A percentile compares a stretch with the other conserved stretches of the same genome.
These are phyloP conservation scores for Cladophialophora exuberans DNA, from an alignment of 2,329 filamentous ascomycete species.

Conservation along the genomic window DNA sequence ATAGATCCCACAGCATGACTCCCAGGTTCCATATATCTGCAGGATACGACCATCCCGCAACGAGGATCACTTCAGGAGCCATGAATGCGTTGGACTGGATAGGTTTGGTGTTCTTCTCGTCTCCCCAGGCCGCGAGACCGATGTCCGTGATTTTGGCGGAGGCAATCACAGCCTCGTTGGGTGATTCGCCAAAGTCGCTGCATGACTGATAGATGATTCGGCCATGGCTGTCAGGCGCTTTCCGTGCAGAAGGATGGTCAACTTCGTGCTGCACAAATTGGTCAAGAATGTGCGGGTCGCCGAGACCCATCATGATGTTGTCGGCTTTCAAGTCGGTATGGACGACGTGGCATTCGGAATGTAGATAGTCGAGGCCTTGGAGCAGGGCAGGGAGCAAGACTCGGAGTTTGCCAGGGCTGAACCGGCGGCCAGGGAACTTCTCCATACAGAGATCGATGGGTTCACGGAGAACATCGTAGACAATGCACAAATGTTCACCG, in stretches of 20 bases:
- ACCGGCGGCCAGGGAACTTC: slow-evolving; percentile 35
- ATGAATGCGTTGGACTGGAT: slow-evolving; percentile 51
- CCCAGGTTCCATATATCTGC: slow-evolving; percentile 49
- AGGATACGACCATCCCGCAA: slow-evolving; percentile 43
- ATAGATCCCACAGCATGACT: slow-evolving; percentile 45
- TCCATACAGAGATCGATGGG: slow-evolving; percentile 41
- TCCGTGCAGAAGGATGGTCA: slow-evolving; percentile 39
- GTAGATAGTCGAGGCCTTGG: slow-evolving; percentile 45
- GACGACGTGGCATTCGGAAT: slow-evolving; percentile 44
- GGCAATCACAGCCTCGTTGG: slow-evolving; percentile 30
- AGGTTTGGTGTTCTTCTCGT: slow-evolving; percentile 48
- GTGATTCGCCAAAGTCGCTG: slow-evolving; percentile 37
- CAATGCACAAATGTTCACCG: slow-evolving; percentile 43
- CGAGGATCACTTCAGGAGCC: slow-evolving; percentile 46
- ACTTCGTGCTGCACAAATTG: slow-evolving; percentile 40
- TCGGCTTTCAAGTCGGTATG: slow-evolving; percentile 53
- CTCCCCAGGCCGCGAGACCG: slow-evolving; percentile 40
- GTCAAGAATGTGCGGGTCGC: slow-evolving; percentile 35
- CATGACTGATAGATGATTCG: slow-evolving; percentile 41
- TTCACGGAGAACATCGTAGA: slow-evolving; percentile 45
- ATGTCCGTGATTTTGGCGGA: slow-evolving; percentile 44
- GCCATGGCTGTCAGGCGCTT: slow-evolving; percentile 38
- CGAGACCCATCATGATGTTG: slow-evolving; percentile 46
- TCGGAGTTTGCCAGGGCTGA: slow-evolving; percentile 39
- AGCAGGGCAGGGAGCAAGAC: slow-evolving; percentile 43